Percentiles rank a stretch among this genome's conserved stretches.
phyloP scores from a whole-genome alignment of 495 filamentous ascomycete species.

The Aspergillus affinis region DNA sequence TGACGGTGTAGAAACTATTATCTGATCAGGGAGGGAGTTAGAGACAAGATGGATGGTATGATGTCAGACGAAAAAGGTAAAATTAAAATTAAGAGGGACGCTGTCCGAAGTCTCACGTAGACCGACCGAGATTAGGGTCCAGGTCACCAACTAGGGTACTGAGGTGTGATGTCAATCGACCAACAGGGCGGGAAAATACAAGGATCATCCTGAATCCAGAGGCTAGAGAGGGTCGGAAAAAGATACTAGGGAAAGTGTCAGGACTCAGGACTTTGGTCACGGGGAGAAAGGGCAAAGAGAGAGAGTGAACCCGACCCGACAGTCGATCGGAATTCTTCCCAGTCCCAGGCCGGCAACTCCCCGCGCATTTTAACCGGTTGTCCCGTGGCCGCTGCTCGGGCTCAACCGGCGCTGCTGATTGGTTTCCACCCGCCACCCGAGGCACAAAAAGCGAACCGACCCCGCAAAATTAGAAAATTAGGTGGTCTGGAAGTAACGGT shows the following conservation, averaged over 20 bases:
- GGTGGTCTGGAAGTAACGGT: not conserved
- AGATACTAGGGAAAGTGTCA: not conserved
- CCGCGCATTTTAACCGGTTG: slow-evolving; percentile 29
- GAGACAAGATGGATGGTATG: not conserved
- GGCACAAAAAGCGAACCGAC: slow-evolving; percentile 29
- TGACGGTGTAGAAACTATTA: no score
- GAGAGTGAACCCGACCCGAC: slow-evolving; percentile 12
- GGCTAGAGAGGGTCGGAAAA: not conserved
- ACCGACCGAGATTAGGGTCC: not conserved
- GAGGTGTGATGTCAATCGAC: not conserved
- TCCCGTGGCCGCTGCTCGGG: slow-evolving; percentile 26
- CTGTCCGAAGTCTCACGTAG: not conserved
- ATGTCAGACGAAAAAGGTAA: not conserved
- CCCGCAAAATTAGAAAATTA: slow-evolving; percentile 26
- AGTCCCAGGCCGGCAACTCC: slow-evolving; percentile 21
- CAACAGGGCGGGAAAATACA: not conserved
- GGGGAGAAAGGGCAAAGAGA: not conserved
- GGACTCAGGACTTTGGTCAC: no score
- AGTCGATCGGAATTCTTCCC: slow-evolving; percentile 6
- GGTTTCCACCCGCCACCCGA: slow-evolving; percentile 34
- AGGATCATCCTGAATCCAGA: not conserved
- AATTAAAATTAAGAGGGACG: no score
- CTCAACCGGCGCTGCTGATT: slow-evolving; percentile 25
- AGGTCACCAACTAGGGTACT: no score
- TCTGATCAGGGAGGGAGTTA: no score